A percentile compares a stretch with the other conserved stretches of the same genome.
Conservation (phyloP, 2,329 filamentous ascomycete species). For the Alternaria novae-zelandiae region DNA sequence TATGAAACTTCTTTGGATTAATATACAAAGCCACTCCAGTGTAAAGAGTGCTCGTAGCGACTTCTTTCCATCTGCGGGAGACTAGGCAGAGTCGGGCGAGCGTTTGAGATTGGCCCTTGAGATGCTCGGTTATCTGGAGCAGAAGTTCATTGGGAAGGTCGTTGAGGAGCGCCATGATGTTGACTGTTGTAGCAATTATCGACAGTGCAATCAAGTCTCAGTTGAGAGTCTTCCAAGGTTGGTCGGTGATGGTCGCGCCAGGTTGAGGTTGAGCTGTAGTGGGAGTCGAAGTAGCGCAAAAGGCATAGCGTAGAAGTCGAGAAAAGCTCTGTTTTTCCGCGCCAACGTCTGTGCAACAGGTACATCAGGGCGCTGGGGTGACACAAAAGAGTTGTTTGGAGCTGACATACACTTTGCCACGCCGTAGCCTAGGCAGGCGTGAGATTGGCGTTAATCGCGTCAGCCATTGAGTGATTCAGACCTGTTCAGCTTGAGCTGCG, state of each 20-base stretch:
- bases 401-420: background rate
- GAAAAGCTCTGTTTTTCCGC: background rate
- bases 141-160: background rate
- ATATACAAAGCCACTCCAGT: background rate
- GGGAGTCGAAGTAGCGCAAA: background rate
- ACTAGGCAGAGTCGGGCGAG: background rate
- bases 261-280: background rate
- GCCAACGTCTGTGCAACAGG: background rate
- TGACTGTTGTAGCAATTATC: background rate
- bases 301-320: background rate
- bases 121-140: background rate
- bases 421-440: background rate
- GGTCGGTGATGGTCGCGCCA: background rate
- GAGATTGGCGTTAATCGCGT: rapidly evolving
- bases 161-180: background rate
- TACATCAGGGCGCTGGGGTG: no score
- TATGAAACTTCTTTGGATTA: no score
- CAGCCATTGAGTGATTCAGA: background rate
- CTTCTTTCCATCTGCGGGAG: background rate
- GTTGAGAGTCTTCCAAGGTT: background rate
- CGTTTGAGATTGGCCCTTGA: background rate
- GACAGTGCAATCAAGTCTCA: background rate
- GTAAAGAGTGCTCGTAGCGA: background rate
- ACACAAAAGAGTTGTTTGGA: no score
- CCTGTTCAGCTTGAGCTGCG: background rate